Percentiles rank a stretch among this genome's conserved stretches.
Evolutionary conservation across 1,284 basidiomycete genomes (phyloP).

Genomic region (Anthracocystis panici-leucophaei): DNA sequence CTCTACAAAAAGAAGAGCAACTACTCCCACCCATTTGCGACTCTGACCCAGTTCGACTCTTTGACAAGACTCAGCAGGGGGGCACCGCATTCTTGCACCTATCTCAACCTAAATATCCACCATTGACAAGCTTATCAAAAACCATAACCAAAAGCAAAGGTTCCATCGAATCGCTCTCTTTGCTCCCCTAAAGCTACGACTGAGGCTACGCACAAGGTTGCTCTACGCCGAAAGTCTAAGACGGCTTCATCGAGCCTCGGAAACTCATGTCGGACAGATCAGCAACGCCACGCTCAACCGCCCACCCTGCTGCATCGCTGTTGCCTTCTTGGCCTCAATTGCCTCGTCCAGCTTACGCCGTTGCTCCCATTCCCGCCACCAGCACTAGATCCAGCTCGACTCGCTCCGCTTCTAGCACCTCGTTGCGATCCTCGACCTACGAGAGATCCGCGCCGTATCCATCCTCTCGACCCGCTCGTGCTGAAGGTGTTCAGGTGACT

Average conservation of each 20-base stretch:
- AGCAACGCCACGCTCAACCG: constrained; percentile 29
- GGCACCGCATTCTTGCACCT: neutral
- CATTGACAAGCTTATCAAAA: neutral
- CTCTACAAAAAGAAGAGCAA: neutral
- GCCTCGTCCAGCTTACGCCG: constrained; percentile 29
- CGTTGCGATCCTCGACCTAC: constrained; percentile 15
- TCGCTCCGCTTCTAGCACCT: constrained; percentile 15
- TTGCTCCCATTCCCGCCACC: constrained; percentile 24
- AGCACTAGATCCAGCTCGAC: constrained; percentile 17
- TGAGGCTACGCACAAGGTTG: constrained; percentile 6
- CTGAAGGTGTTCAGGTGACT: constrained; percentile 20
- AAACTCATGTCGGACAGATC: constrained; percentile 21
- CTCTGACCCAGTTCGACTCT: neutral
- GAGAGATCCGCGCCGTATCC: constrained; percentile 33
- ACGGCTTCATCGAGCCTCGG: constrained; percentile 9
- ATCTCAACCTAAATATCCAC: neutral
- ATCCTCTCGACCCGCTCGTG: constrained; percentile 17
- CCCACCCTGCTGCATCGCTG: constrained; percentile 30
- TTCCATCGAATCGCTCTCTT: neutral
- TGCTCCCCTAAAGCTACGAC: constrained; percentile 1
- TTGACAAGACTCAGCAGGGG: neutral
- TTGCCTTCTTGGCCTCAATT: constrained; percentile 36
- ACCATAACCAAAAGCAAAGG: neutral
- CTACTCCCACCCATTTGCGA: neutral
- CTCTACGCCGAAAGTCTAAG: constrained; percentile 1